Evolutionary conservation across 2,329 filamentous ascomycete genomes (phyloP).

Genomic region (Alternaria hordeiaustralica): DNA sequence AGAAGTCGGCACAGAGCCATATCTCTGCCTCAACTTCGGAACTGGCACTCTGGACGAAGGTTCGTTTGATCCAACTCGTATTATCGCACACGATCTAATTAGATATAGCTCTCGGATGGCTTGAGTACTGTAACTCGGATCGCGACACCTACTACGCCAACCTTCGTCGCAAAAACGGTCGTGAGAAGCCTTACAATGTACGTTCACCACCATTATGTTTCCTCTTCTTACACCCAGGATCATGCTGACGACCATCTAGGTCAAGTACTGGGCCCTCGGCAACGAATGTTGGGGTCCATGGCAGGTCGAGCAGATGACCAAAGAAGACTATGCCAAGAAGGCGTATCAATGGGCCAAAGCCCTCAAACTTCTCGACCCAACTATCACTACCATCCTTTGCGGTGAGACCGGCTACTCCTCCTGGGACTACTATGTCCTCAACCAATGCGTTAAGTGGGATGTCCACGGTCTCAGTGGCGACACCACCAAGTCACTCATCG

Average conservation of each 20-base stretch:
- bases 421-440: conserved; percentile 78
- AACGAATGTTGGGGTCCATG: conserved; percentile 62
- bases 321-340: conserved; percentile 72
- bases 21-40: conserved; percentile 80
- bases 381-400: conserved; percentile 73
- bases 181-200: conserved; percentile 75
- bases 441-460: conserved; percentile 67
- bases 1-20: conserved; percentile 75
- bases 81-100: conserved; percentile 13
- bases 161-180: conserved; percentile 76
- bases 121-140: conserved; percentile 86
- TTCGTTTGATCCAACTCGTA: conserved; percentile 21
- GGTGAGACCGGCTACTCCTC: conserved; percentile 71
- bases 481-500: conserved; percentile 62
- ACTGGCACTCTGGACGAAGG: conserved; percentile 67
- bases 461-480: conserved; percentile 58
- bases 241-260: conserved; percentile 17
- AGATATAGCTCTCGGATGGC: conserved; percentile 69
- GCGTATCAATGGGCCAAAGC: conserved; percentile 76
- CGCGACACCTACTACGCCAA: conserved; percentile 82
- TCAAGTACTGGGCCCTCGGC: conserved; percentile 86
- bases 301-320: conserved; percentile 68
- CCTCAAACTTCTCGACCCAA: conserved; percentile 73
- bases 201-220: background rate
- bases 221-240: too few species aligned